phyloP scores from a whole-genome alignment of 78 protist genomes.

The Dictyostelium intermedium region DNA sequence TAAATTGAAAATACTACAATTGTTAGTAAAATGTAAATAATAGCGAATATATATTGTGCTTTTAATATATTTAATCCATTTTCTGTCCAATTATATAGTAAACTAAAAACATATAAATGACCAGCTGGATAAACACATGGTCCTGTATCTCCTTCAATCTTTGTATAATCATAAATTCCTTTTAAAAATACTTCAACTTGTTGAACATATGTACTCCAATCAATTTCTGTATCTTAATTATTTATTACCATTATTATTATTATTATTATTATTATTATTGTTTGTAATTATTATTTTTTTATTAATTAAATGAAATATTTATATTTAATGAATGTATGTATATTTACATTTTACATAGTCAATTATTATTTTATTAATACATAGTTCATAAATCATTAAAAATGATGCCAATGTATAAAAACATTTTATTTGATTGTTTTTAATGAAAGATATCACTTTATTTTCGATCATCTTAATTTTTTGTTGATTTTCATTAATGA shows the following conservation, averaged over 20 bases:
- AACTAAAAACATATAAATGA: constrained; percentile 71
- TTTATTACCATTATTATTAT: no score
- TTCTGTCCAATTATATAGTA: constrained; percentile 51
- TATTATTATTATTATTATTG: no score
- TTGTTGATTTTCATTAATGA: not conserved
- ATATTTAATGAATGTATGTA: no score
- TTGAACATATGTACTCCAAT: constrained; percentile 93
- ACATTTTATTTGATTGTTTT: not conserved
- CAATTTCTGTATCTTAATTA: constrained; percentile 90
- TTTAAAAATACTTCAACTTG: constrained; percentile 83
- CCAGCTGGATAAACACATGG: constrained; percentile 95
- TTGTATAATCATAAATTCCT: constrained; percentile 85
- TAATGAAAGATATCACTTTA: not conserved
- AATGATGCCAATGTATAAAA: not conserved
- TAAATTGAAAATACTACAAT: constrained; percentile 64
- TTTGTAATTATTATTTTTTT: no score
- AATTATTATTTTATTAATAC: constrained; percentile 30
- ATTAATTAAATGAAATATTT: no score
- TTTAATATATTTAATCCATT: constrained; percentile 71
- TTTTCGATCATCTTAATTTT: not conserved
- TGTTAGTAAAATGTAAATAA: constrained; percentile 12
- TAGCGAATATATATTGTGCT: constrained; percentile 84
- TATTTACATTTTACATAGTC: constrained; percentile 58
- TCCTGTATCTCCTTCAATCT: constrained; percentile 87
- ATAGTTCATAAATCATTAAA: constrained; percentile 25